These are phyloP conservation scores for Sordaria brevicollis DNA, from an alignment of 495 filamentous ascomycete species.

Conservation along the genomic window DNA sequence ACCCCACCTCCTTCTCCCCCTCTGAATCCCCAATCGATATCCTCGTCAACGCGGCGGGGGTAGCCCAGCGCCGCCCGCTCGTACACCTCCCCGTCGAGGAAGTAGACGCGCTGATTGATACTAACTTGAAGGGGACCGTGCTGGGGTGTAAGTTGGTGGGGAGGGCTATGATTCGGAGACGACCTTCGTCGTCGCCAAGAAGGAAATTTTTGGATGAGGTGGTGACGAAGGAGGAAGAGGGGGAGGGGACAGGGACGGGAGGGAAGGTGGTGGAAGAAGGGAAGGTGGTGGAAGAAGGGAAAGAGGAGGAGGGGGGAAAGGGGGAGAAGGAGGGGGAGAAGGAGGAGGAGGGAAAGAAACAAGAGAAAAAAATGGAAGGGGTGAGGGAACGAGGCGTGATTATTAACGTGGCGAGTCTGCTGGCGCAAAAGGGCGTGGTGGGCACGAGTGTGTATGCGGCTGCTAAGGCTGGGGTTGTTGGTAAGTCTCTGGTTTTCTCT, in stretches of 20 bases:
- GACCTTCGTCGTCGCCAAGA: too few relatives aligned
- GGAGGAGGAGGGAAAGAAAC: background rate
- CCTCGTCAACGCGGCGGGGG: slow-evolving; percentile 68
- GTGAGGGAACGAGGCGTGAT: slow-evolving; percentile 36
- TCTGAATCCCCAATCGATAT: slow-evolving; percentile 33
- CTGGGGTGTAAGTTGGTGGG: slow-evolving; percentile 48
- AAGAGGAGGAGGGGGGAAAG: background rate
- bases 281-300: too few relatives aligned
- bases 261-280: too few relatives aligned
- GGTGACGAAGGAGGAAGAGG: too few relatives aligned
- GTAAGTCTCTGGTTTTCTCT: slow-evolving; percentile 21
- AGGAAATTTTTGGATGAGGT: too few relatives aligned
- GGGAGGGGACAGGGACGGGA: too few relatives aligned
- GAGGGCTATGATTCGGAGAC: slow-evolving; percentile 29
- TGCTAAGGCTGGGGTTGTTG: slow-evolving; percentile 68
- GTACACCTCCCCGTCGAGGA: slow-evolving; percentile 27
- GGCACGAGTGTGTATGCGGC: slow-evolving; percentile 69
- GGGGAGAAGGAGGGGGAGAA: background rate
- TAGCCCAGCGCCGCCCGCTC: slow-evolving; percentile 50
- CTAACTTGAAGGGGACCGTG: slow-evolving; percentile 67
- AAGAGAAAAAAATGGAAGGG: slow-evolving; percentile 12
- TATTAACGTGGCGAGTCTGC: slow-evolving; percentile 68
- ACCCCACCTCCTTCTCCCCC: background rate
- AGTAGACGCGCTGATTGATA: slow-evolving; percentile 44
- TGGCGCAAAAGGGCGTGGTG: slow-evolving; percentile 50